phyloP scores from a whole-genome alignment of 2,329 filamentous ascomycete genomes.

The Ophiostoma quercus region DNA sequence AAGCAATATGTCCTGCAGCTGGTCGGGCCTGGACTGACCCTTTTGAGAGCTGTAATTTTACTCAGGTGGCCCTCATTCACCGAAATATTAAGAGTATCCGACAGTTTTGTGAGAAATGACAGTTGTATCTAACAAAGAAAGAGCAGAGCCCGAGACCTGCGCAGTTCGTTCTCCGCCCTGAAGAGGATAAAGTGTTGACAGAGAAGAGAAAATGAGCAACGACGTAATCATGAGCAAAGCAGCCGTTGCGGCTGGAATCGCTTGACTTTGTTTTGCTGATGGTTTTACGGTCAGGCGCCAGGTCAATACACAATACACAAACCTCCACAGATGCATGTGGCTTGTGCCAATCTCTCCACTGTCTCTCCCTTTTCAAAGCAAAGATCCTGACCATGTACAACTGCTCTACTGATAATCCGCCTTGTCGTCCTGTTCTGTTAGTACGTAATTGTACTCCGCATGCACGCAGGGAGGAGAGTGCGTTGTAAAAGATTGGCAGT shows the following conservation, averaged over 20 bases:
- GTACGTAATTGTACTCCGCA: constrained; percentile 3
- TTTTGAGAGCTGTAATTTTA: not conserved
- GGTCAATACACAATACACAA: too few relatives aligned
- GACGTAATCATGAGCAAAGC: too few relatives aligned
- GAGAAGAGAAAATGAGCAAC: too few relatives aligned
- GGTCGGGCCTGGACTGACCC: not conserved
- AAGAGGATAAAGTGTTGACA: not conserved
- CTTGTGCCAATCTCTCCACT: not conserved
- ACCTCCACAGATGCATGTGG: not conserved
- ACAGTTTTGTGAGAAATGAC: constrained; percentile 1
- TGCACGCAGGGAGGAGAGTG: constrained; percentile 1
- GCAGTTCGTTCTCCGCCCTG: not conserved
- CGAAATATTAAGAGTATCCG: not conserved
- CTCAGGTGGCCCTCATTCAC: not conserved
- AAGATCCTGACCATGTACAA: not conserved
- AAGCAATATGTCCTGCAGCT: not conserved
- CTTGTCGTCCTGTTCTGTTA: not conserved
- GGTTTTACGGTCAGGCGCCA: too few relatives aligned
- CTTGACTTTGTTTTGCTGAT: too few relatives aligned
- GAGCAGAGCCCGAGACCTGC: not conserved
- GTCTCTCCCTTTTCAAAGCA: too few relatives aligned
- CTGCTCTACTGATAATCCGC: not conserved
- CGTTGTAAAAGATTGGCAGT: constrained; percentile 1
- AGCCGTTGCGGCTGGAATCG: too few relatives aligned
- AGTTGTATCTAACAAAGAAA: not conserved